phyloP scores from a whole-genome alignment of 2,329 filamentous ascomycete genomes.

The Paracorniculantispora psalliotae region DNA sequence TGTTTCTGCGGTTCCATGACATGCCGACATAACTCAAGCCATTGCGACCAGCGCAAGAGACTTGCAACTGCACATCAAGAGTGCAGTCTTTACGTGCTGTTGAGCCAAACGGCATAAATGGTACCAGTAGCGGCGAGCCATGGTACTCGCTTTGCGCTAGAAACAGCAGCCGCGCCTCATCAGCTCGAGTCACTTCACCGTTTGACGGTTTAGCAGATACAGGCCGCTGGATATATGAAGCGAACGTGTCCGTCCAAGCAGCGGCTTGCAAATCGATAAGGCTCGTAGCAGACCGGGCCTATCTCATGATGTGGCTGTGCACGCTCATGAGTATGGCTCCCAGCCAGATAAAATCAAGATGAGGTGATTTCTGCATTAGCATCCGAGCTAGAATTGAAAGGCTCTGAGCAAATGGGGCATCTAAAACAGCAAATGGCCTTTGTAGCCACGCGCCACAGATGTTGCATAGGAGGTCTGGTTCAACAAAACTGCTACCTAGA shows the following conservation, averaged over 20 bases:
- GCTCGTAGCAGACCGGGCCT: constrained; percentile 10
- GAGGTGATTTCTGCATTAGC: constrained; percentile 6
- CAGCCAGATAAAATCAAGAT: constrained; percentile 17
- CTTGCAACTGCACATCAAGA: constrained; percentile 16
- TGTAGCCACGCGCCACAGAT: background rate
- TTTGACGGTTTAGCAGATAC: background rate
- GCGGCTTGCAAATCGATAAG: constrained; percentile 16
- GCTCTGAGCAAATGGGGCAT: background rate
- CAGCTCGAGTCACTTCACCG: background rate
- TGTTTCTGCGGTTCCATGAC: constrained; percentile 10
- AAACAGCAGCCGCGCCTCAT: constrained; percentile 15
- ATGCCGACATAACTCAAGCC: constrained; percentile 13
- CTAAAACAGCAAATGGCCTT: background rate
- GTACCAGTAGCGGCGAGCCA: constrained; percentile 7
- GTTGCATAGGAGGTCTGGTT: constrained; percentile 13
- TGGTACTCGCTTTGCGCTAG: constrained; percentile 10
- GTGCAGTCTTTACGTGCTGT: constrained; percentile 12
- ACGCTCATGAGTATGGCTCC: constrained; percentile 14
- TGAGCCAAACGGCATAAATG: constrained; percentile 8
- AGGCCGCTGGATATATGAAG: background rate
- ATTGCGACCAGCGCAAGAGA: constrained; percentile 3
- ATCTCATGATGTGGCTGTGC: constrained; percentile 11
- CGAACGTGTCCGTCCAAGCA: constrained; percentile 12
- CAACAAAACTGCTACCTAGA: constrained; percentile 15
- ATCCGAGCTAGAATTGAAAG: background rate